Conservation (phyloP, 768 basidiomycete species). For the Boletus insuetus region DNA sequence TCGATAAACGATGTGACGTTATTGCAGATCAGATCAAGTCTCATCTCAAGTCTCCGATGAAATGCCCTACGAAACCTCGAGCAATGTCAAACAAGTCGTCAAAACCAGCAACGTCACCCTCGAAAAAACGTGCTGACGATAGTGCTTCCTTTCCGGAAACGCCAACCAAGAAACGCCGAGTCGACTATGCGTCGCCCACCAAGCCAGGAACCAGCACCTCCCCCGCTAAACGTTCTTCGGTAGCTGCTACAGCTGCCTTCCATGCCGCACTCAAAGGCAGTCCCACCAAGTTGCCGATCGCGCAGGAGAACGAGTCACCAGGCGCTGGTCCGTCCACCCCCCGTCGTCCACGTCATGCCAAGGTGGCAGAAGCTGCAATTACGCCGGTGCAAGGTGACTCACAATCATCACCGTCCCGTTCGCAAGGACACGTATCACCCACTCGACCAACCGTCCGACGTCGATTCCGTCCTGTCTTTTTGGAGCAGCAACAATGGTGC, state of each 20-base stretch:
- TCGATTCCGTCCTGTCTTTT: slow-evolving; percentile 49
- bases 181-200: slow-evolving; percentile 16
- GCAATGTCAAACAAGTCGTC: neutral
- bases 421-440: slow-evolving; percentile 12
- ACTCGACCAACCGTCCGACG: slow-evolving; percentile 23
- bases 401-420: slow-evolving; percentile 23
- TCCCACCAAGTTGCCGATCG: slow-evolving; percentile 2
- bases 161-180: slow-evolving; percentile 42
- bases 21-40: slow-evolving; percentile 25
- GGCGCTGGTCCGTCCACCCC: slow-evolving; percentile 26
- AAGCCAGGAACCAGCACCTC: slow-evolving; percentile 16
- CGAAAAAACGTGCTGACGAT: slow-evolving; percentile 35
- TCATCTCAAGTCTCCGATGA: slow-evolving; percentile 19
- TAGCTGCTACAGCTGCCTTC: slow-evolving; percentile 14
- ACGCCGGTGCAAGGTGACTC: slow-evolving; percentile 17
- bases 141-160: slow-evolving; percentile 36
- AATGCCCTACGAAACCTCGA: slow-evolving; percentile 18
- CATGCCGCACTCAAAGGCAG: slow-evolving; percentile 13
- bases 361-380: neutral
- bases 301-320: neutral
- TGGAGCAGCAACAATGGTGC: slow-evolving; percentile 49
- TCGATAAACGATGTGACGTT: slow-evolving; percentile 27
- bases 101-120: slow-evolving; percentile 15
- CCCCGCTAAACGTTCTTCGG: slow-evolving; percentile 2
- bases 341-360: slow-evolving; percentile 13